These are phyloP conservation scores for Emmonsiellopsis sp. DNA, from an alignment of 2,329 filamentous ascomycete species.

Conservation along the genomic window DNA sequence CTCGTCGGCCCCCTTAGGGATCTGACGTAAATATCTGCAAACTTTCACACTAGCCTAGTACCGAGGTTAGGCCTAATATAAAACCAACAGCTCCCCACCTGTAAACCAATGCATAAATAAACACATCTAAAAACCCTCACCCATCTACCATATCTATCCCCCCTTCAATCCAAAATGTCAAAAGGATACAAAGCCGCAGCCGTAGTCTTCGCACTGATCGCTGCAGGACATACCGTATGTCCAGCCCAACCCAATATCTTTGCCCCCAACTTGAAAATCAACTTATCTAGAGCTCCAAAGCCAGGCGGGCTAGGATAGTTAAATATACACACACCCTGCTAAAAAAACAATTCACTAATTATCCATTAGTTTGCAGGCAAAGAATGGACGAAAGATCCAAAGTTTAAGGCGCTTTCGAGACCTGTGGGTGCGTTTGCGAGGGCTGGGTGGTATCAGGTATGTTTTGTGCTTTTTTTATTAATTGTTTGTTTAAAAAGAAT, in stretches of 20 bases:
- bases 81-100: no score
- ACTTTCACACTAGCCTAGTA: no score
- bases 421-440: slow-evolving; percentile 9
- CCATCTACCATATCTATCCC: no score
- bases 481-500: neutral
- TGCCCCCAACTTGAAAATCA: neutral
- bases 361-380: slow-evolving; percentile 13
- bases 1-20: no score
- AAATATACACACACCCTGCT: neutral
- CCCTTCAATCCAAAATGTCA: neutral
- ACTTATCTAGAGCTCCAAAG: no score
- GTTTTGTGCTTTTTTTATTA: slow-evolving; percentile 1
- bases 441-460: slow-evolving; percentile 22
- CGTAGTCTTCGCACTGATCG: slow-evolving; percentile 13
- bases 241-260: neutral
- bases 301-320: no score
- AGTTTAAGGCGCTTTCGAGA: slow-evolving; percentile 15
- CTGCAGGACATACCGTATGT: slow-evolving; percentile 19
- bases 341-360: neutral
- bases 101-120: no score
- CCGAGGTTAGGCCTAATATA: no score
- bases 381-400: slow-evolving; percentile 18
- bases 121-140: no score
- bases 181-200: slow-evolving; percentile 8
- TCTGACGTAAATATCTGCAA: no score